phyloP scores from a whole-genome alignment of 2,329 filamentous ascomycete genomes.

The Aspergillus ochraceus region DNA sequence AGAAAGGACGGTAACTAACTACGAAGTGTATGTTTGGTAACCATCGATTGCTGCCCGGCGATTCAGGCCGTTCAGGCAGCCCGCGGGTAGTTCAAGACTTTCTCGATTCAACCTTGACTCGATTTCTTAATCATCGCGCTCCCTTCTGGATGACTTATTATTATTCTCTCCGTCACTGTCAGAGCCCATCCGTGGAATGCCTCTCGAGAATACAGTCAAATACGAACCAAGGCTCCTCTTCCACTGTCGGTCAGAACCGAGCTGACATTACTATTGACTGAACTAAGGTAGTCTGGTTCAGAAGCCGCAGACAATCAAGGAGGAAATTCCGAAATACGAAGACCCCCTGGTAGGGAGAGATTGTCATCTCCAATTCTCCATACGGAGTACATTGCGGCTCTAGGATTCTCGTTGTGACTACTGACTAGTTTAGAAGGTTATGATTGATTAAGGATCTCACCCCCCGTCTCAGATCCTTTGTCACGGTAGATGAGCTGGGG shows the following conservation, averaged over 20 bases:
- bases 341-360: too few relatives aligned
- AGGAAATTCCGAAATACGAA: neutral
- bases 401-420: neutral
- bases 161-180: too few relatives aligned
- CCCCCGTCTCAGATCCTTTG: neutral
- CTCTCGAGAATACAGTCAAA: neutral
- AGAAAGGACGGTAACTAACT: neutral
- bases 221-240: neutral
- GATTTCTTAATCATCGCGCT: neutral
- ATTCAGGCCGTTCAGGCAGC: neutral
- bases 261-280: neutral
- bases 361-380: too few relatives aligned
- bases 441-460: neutral
- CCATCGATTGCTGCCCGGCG: neutral
- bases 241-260: neutral
- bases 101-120: too few relatives aligned
- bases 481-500: neutral
- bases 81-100: too few relatives aligned
- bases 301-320: neutral
- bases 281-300: neutral
- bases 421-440: neutral
- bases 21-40: neutral
- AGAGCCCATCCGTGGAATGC: too few relatives aligned
- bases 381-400: neutral
- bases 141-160: neutral